A percentile compares a stretch with the other conserved stretches of the same genome.
Conservation (phyloP, 805 yeast genomes). For the Kodamaea jinghongensis region DNA sequence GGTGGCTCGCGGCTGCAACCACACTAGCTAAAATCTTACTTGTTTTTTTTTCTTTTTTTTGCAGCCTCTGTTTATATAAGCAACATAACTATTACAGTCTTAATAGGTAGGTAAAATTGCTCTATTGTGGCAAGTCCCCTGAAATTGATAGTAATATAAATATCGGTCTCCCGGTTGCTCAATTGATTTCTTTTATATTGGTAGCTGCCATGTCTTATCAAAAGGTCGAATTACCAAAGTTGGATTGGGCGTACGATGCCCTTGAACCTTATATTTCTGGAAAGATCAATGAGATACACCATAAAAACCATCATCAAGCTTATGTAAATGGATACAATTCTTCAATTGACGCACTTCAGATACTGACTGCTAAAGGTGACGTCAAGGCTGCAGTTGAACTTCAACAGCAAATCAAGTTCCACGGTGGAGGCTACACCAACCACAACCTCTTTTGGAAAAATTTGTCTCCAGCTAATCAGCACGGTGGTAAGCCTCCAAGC, state of each 20-base stretch:
- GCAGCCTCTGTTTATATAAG: too few species aligned
- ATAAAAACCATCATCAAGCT: conserved; percentile 51
- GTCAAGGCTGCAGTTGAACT: conserved; percentile 41
- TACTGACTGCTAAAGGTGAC: conserved; percentile 37
- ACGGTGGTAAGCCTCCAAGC: conserved; percentile 35
- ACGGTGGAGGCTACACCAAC: conserved; percentile 52
- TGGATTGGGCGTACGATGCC: conserved; percentile 47
- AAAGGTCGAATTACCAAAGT: conserved; percentile 32
- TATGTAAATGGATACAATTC: conserved; percentile 47
- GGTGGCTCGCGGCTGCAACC: too few species aligned
- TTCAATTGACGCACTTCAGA: conserved; percentile 40
- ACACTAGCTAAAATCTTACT: too few species aligned
- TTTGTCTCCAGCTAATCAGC: conserved; percentile 43
- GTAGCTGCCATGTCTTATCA: conserved; percentile 7
- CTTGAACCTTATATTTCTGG: conserved; percentile 48
- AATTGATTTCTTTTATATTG: too few species aligned
- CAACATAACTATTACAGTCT: too few species aligned
- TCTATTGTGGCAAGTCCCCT: too few species aligned
- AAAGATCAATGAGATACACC: conserved; percentile 46
- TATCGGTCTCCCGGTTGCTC: too few species aligned
- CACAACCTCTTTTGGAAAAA: conserved; percentile 51
- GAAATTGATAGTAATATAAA: too few species aligned
- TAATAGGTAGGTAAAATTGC: too few species aligned
- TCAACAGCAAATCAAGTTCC: conserved; percentile 46
- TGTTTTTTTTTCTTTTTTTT: too few species aligned